A percentile compares a stretch with the other conserved stretches of the same genome.
Conservation (phyloP, 441 rosid genomes). For the Populus hybrid region DNA sequence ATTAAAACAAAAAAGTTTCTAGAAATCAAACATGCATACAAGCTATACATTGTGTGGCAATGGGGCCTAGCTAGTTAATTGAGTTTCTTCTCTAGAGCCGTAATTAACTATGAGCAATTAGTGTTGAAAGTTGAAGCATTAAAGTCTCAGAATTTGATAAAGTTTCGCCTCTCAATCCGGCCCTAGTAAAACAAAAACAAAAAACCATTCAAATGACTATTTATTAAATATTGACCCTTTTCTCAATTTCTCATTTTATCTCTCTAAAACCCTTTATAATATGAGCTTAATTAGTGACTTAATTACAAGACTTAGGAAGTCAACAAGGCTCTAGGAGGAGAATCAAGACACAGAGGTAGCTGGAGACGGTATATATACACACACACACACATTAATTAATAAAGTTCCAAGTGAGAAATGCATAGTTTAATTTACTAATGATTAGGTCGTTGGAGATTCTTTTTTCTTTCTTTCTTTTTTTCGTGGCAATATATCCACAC, state of each 20-base stretch:
- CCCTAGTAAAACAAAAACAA: too few relatives aligned
- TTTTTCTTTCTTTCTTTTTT: constrained; percentile 1
- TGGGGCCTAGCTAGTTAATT: not conserved
- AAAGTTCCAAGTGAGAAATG: constrained; percentile 1
- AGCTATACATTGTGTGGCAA: not conserved
- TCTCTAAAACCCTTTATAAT: too few relatives aligned
- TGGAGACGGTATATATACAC: not conserved
- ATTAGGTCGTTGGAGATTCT: constrained; percentile 37
- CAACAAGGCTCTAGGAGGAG: not conserved
- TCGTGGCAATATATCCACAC: constrained; percentile 1
- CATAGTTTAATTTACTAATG: constrained; percentile 20
- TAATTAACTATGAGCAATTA: not conserved
- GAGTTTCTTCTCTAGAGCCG: not conserved
- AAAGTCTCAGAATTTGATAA: not conserved
- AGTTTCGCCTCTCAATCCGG: too few relatives aligned
- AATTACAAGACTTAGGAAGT: not conserved
- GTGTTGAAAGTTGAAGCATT: not conserved
- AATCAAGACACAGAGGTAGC: not conserved
- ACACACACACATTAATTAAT: not conserved
- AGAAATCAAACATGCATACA: too few relatives aligned
- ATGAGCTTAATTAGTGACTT: not conserved
- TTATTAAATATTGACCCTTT: not conserved
- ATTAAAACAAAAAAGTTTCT: not conserved
- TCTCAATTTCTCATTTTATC: not conserved
- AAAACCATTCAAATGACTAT: not conserved